Percentiles rank a stretch among this genome's conserved stretches.
phyloP scores from a whole-genome alignment of 169 alveolate genomes.

The Plasmodium cynomolgi region DNA sequence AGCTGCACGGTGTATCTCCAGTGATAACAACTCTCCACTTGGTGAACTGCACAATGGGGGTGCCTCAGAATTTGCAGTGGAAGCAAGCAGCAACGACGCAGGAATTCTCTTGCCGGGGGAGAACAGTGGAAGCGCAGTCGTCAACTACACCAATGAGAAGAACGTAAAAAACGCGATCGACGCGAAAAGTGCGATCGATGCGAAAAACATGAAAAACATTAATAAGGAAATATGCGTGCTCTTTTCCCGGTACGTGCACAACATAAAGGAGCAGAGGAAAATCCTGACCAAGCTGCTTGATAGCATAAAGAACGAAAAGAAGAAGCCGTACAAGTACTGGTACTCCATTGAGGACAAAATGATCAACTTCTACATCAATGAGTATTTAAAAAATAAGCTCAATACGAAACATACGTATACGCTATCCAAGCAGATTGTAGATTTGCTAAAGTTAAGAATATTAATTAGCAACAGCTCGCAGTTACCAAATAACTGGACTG shows the following conservation, averaged over 20 bases:
- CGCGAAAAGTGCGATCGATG: background rate
- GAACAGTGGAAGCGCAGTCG: background rate
- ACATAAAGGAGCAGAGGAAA: slow-evolving; percentile 69
- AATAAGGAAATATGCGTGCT: slow-evolving; percentile 58
- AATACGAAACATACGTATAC: slow-evolving; percentile 85
- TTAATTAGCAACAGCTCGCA: slow-evolving; percentile 77
- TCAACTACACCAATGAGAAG: background rate
- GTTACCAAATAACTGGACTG: slow-evolving; percentile 86
- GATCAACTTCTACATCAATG: slow-evolving; percentile 83
- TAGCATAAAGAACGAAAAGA: slow-evolving; percentile 58
- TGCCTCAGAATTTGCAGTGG: background rate
- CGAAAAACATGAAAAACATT: slow-evolving; percentile 14
- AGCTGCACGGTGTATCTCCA: too few species aligned
- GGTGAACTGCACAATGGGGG: background rate
- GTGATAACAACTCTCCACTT: background rate
- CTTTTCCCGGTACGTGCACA: slow-evolving; percentile 58
- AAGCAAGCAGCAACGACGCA: background rate
- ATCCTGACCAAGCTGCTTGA: slow-evolving; percentile 34
- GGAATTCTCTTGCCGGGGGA: background rate
- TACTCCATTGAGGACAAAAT: slow-evolving; percentile 81
- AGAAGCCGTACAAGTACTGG: slow-evolving; percentile 77
- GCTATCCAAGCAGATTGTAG: slow-evolving; percentile 81
- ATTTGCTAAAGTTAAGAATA: slow-evolving; percentile 78
- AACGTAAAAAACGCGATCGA: background rate
- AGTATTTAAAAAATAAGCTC: slow-evolving; percentile 81